Evolutionary conservation across 1,139 yeast genomes (phyloP).

Genomic region (Blastobotrys aristatus): DNA sequence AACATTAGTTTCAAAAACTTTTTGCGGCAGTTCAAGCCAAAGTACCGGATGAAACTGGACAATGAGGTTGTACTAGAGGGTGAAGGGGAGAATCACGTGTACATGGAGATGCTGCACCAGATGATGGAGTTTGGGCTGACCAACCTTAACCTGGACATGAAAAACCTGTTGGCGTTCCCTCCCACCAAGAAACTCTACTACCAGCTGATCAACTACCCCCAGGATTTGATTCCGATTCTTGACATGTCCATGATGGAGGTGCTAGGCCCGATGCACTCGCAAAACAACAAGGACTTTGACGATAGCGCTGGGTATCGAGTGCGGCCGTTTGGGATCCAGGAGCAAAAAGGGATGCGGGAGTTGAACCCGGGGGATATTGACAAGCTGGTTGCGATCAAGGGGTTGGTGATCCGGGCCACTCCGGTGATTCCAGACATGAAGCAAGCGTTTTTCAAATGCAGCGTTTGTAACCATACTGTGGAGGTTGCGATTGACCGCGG

Average conservation of each 20-base stretch:
- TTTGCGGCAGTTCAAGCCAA: constrained; percentile 74
- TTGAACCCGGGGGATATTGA: constrained; percentile 94
- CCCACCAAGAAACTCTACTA: constrained; percentile 74
- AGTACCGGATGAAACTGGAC: constrained; percentile 62
- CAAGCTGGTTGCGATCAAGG: constrained; percentile 85
- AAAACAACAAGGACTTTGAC: constrained; percentile 43
- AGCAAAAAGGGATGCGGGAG: constrained; percentile 85
- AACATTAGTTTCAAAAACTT: constrained; percentile 76
- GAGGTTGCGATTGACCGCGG: constrained; percentile 94
- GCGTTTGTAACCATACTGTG: constrained; percentile 88
- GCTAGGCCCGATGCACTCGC: constrained; percentile 58
- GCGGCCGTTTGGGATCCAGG: constrained; percentile 61
- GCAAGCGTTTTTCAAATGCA: constrained; percentile 92
- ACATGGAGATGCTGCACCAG: constrained; percentile 64
- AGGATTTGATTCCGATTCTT: constrained; percentile 95
- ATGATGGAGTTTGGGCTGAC: constrained; percentile 78
- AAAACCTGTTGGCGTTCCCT: constrained; percentile 70
- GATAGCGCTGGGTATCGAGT: constrained; percentile 77
- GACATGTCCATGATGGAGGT: constrained; percentile 93
- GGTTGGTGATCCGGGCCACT: constrained; percentile 82
- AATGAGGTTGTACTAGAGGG: constrained; percentile 44
- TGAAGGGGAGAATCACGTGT: constrained; percentile 69
- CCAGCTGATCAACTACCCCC: constrained; percentile 88
- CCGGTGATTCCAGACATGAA: constrained; percentile 97
- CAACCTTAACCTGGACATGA: constrained; percentile 78